phyloP scores from a whole-genome alignment of 2,329 filamentous ascomycete genomes.

The Pseudogymnoascus sp. region DNA sequence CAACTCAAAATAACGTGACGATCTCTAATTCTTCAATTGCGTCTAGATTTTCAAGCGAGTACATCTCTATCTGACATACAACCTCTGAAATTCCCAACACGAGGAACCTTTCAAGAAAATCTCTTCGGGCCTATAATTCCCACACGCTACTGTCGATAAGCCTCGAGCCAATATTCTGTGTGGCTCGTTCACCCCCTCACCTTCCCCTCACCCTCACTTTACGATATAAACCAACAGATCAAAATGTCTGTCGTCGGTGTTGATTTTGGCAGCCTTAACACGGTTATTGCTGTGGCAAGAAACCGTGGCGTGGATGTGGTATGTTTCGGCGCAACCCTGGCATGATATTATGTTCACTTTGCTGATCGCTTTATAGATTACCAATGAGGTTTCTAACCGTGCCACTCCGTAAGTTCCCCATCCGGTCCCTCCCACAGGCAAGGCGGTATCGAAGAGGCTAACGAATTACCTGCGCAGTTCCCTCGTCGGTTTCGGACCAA shows the following conservation, averaged over 20 bases:
- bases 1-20: background rate
- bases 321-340: conserved; percentile 40
- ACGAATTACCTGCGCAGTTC: conserved; percentile 48
- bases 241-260: conserved; percentile 26
- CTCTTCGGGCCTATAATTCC: conserved; percentile 5
- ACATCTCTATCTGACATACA: conserved; percentile 4
- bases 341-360: conserved; percentile 16
- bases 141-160: conserved; percentile 9
- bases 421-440: background rate
- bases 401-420: conserved; percentile 76
- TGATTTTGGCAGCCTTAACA: conserved; percentile 95
- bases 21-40: conserved; percentile 1
- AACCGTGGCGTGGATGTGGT: conserved; percentile 99
- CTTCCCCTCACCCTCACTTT: conserved; percentile 4
- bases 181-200: conserved; percentile 7
- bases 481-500: conserved; percentile 89
- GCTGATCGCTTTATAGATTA: conserved; percentile 57
- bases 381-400: conserved; percentile 98
- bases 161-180: conserved; percentile 3
- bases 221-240: background rate
- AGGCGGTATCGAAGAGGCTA: conserved; percentile 11
- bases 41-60: conserved; percentile 1
- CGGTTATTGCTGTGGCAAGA: conserved; percentile 92
- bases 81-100: background rate
- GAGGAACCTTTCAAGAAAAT: background rate